These are phyloP conservation scores for Tirmania nivea DNA, from an alignment of 495 filamentous ascomycete species.

Conservation along the genomic window DNA sequence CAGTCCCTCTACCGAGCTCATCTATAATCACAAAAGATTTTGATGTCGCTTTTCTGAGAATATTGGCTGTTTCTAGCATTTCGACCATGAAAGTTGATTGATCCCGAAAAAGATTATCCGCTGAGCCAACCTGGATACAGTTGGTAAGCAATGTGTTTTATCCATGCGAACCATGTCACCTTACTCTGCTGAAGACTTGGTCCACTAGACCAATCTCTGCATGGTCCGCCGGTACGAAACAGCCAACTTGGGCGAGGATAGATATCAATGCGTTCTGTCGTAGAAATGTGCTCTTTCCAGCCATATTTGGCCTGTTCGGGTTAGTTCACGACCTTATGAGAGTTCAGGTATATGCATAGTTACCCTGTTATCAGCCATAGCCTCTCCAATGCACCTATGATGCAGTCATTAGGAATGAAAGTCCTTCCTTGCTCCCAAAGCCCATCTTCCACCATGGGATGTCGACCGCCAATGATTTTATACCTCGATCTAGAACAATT, in stretches of 20 bases:
- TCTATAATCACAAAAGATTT: constrained; percentile 95
- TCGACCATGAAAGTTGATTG: constrained; percentile 93
- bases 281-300: constrained; percentile 84
- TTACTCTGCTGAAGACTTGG: constrained; percentile 58
- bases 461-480: constrained; percentile 60
- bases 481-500: constrained; percentile 23
- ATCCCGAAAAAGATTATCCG: constrained; percentile 74
- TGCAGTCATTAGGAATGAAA: constrained; percentile 76
- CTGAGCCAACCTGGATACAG: constrained; percentile 43
- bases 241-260: constrained; percentile 78
- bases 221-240: constrained; percentile 71
- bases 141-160: neutral
- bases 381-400: constrained; percentile 43
- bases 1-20: constrained; percentile 85
- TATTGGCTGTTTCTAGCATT: constrained; percentile 57
- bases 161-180: too few species aligned
- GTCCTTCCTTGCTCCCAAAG: constrained; percentile 56
- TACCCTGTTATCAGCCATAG: constrained; percentile 74
- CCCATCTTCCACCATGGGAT: constrained; percentile 71
- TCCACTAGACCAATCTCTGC: constrained; percentile 76
- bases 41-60: constrained; percentile 41
- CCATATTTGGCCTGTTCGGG: constrained; percentile 66
- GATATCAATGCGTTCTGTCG: constrained; percentile 87
- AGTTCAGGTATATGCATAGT: neutral
- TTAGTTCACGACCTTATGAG: neutral